Conservation (phyloP, 2,329 filamentous ascomycete species). For the Knoxdaviesia capensis region DNA sequence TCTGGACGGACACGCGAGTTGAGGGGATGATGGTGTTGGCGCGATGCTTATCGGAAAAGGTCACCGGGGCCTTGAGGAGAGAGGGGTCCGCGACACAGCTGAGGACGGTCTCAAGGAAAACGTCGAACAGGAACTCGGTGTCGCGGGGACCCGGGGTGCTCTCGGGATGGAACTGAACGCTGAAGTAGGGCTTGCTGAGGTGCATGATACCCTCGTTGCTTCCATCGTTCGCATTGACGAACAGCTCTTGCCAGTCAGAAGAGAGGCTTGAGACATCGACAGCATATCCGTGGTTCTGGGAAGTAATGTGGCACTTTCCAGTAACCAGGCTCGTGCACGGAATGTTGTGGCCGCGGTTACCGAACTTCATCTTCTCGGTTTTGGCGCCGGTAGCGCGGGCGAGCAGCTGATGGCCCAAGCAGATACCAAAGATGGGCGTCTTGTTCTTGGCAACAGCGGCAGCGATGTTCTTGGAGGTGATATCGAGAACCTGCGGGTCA, state of each 20-base stretch:
- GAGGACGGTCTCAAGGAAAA: conserved; percentile 75
- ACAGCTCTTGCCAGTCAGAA: conserved; percentile 75
- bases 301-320: conserved; percentile 95
- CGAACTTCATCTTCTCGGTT: conserved; percentile 96
- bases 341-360: conserved; percentile 96
- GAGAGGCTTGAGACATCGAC: conserved; percentile 65
- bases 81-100: conserved; percentile 47
- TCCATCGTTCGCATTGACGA: conserved; percentile 94
- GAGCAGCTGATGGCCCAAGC: conserved; percentile 82
- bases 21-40: conserved; percentile 34
- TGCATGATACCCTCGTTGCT: conserved; percentile 98
- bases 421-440: conserved; percentile 89
- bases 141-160: conserved; percentile 89
- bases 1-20: conserved; percentile 60
- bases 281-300: conserved; percentile 93
- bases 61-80: conserved; percentile 51
- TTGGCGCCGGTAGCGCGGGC: conserved; percentile 70
- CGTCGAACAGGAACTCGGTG: conserved; percentile 91
- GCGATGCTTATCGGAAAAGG: conserved; percentile 68
- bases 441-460: conserved; percentile 57
- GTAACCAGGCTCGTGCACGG: conserved; percentile 91
- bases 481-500: conserved; percentile 70
- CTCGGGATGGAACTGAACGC: conserved; percentile 98
- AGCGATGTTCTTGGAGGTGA: conserved; percentile 62
- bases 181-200: conserved; percentile 73